Evolutionary conservation across 2,329 filamentous ascomycete genomes (phyloP).

Genomic region (Fusarium sulawesiense): DNA sequence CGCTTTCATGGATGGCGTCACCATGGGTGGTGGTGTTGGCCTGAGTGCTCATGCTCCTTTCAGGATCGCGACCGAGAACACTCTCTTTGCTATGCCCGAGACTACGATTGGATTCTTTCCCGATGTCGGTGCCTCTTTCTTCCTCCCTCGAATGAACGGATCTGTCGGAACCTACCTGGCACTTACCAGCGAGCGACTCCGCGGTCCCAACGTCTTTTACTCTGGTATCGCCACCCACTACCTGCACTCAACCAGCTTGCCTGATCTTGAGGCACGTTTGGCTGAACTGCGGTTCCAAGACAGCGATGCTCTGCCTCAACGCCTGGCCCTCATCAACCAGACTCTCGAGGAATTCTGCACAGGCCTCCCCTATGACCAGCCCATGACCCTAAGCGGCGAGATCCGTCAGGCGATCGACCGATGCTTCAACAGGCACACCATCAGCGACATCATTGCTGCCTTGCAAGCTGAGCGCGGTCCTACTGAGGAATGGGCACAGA

Average conservation of each 20-base stretch:
- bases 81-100: conserved; percentile 97
- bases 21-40: conserved; percentile 97
- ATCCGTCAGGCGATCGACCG: conserved; percentile 86
- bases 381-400: conserved; percentile 73
- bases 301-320: conserved; percentile 69
- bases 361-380: conserved; percentile 81
- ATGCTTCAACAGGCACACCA: conserved; percentile 75
- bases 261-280: conserved; percentile 83
- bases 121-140: conserved; percentile 96
- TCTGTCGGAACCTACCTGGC: conserved; percentile 91
- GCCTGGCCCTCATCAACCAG: conserved; percentile 79
- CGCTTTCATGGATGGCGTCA: conserved; percentile 96
- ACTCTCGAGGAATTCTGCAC: conserved; percentile 94
- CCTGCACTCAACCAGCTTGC: conserved; percentile 88
- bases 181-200: conserved; percentile 85
- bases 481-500: conserved; percentile 78
- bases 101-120: conserved; percentile 99
- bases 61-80: conserved; percentile 95
- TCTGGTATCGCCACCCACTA: conserved; percentile 95
- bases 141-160: conserved; percentile 90
- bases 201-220: conserved; percentile 88
- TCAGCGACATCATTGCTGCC: conserved; percentile 77
- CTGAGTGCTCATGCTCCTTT: conserved; percentile 95
- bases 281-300: conserved; percentile 92
- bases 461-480: conserved; percentile 66